Evolutionary conservation across 495 filamentous ascomycete genomes (phyloP).

Genomic region (Hyaloscypha bicolor): DNA sequence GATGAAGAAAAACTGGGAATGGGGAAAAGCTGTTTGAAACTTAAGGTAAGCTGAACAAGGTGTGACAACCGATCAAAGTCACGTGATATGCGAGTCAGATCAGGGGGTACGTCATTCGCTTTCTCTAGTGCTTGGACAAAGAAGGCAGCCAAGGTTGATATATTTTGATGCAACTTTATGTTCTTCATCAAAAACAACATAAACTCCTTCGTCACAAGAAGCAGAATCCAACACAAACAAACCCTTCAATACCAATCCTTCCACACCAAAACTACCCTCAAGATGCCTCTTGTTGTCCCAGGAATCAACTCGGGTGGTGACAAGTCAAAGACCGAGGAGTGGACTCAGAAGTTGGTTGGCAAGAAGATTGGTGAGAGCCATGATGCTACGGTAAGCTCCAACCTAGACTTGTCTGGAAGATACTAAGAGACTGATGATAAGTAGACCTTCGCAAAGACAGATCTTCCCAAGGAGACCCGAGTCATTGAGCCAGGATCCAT

Average conservation of each 20-base stretch:
- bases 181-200: conserved; percentile 3
- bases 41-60: too few species aligned
- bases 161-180: conserved; percentile 6
- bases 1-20: background rate
- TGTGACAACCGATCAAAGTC: background rate
- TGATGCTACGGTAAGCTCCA: conserved; percentile 49
- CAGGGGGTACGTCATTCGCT: conserved; percentile 11
- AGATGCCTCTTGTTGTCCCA: conserved; percentile 83
- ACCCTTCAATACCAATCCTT: conserved; percentile 19
- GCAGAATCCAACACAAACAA: conserved; percentile 7
- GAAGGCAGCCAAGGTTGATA: conserved; percentile 1
- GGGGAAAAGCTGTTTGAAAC: too few species aligned
- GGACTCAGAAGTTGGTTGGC: conserved; percentile 73
- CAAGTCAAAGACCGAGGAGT: conserved; percentile 59
- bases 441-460: conserved; percentile 74
- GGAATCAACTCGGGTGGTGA: conserved; percentile 56
- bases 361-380: conserved; percentile 64
- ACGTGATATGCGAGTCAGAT: background rate
- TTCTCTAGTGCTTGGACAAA: background rate
- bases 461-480: conserved; percentile 68
- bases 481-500: conserved; percentile 65
- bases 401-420: background rate
- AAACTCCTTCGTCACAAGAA: conserved; percentile 6
- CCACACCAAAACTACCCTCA: conserved; percentile 34
- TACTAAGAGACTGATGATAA: background rate